Percentiles rank a stretch among this genome's conserved stretches.
Conservation (phyloP, 257 asterid genomes). For the Marsdenia floribunda region DNA sequence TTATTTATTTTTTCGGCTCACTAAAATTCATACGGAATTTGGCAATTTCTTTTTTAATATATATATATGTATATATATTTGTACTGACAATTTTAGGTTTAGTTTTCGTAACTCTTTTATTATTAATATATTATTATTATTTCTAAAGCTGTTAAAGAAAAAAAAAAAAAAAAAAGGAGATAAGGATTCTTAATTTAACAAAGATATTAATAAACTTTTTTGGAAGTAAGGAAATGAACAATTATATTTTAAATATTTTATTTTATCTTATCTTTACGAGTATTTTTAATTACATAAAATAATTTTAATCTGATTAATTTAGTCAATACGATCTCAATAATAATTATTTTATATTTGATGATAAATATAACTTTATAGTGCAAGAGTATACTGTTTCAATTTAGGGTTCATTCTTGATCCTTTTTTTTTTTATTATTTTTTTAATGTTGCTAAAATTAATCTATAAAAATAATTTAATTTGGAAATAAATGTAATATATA, state of each 20-base stretch:
- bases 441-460: too few species aligned
- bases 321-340: too few species aligned
- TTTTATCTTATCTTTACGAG: neutral
- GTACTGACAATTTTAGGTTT: constrained; percentile 4
- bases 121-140: neutral
- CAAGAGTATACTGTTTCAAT: too few species aligned
- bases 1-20: neutral
- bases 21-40: neutral
- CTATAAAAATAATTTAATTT: too few species aligned
- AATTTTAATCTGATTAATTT: too few species aligned
- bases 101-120: neutral
- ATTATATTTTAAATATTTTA: too few species aligned
- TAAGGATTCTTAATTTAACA: neutral
- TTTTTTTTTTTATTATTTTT: too few species aligned
- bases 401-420: too few species aligned
- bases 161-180: neutral
- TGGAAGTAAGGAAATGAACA: neutral
- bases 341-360: too few species aligned
- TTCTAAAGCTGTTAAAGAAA: neutral
- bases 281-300: too few species aligned
- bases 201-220: neutral
- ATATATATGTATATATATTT: neutral
- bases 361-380: too few species aligned
- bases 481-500: too few species aligned
- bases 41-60: neutral